Conservation (phyloP, 208 protist genomes). For the Acanthamoeba triangularis region DNA sequence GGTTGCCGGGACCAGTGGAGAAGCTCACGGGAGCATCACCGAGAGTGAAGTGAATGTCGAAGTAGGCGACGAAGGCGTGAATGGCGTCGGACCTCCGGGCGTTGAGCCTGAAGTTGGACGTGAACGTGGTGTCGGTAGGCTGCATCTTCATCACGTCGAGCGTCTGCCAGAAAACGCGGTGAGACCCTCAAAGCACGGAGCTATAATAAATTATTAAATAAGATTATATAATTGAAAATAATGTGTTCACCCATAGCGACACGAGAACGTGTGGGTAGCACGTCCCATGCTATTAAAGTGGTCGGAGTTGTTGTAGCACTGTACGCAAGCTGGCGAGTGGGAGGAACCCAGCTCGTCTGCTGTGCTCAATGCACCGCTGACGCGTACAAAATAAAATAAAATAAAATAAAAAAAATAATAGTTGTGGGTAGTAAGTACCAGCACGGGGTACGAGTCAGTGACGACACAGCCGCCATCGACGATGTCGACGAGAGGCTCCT, state of each 20-base stretch:
- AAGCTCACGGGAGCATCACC: slow-evolving; percentile 90
- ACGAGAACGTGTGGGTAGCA: slow-evolving; percentile 6
- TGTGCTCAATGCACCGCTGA: neutral
- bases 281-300: slow-evolving; percentile 56
- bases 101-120: slow-evolving; percentile 86
- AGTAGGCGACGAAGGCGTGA: slow-evolving; percentile 94
- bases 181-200: too few relatives aligned
- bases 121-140: slow-evolving; percentile 91
- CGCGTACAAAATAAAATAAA: neutral
- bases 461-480: slow-evolving; percentile 88
- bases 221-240: neutral
- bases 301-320: neutral
- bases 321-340: slow-evolving; percentile 5
- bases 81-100: slow-evolving; percentile 86
- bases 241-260: slow-evolving; percentile 67
- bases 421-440: slow-evolving; percentile 78
- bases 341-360: neutral
- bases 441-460: slow-evolving; percentile 84
- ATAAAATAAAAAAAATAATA: slow-evolving; percentile 10
- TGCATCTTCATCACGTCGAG: slow-evolving; percentile 92
- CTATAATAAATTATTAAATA: too few relatives aligned
- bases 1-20: slow-evolving; percentile 86
- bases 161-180: slow-evolving; percentile 63
- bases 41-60: slow-evolving; percentile 93
- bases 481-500: slow-evolving; percentile 94